A percentile compares a stretch with the other conserved stretches of the same genome.
phyloP scores from a whole-genome alignment of 495 filamentous ascomycete genomes.

The Entonaema liquescens region DNA sequence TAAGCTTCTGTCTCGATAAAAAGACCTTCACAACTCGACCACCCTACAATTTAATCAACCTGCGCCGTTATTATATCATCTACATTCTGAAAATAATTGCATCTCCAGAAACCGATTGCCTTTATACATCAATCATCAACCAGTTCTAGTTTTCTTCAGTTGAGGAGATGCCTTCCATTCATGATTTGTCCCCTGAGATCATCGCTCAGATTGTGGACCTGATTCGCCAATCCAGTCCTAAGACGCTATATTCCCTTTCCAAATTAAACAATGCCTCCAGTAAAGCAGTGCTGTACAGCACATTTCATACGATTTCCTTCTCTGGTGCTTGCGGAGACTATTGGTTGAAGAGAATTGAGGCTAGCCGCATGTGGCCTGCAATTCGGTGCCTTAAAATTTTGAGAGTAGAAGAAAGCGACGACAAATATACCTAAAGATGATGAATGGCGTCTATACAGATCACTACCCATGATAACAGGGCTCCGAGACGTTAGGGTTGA shows the following conservation, averaged over 20 bases:
- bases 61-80: no score
- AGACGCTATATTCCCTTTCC: background rate
- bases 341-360: background rate
- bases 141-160: background rate
- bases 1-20: no score
- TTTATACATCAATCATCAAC: background rate
- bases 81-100: no score
- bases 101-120: no score
- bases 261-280: background rate
- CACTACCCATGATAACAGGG: background rate
- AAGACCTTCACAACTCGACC: no score
- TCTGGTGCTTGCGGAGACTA: no score
- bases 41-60: no score
- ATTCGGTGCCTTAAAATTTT: background rate
- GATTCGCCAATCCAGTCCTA: background rate
- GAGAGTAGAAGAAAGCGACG: background rate
- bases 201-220: background rate
- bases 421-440: background rate
- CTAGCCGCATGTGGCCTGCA: background rate
- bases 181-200: background rate
- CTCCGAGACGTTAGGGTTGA: background rate
- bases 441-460: background rate
- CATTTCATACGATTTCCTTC: background rate
- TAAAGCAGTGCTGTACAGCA: background rate
- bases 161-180: background rate